Evolutionary conservation across 1,139 yeast species (phyloP).

Genomic region (Pichia sp.): DNA sequence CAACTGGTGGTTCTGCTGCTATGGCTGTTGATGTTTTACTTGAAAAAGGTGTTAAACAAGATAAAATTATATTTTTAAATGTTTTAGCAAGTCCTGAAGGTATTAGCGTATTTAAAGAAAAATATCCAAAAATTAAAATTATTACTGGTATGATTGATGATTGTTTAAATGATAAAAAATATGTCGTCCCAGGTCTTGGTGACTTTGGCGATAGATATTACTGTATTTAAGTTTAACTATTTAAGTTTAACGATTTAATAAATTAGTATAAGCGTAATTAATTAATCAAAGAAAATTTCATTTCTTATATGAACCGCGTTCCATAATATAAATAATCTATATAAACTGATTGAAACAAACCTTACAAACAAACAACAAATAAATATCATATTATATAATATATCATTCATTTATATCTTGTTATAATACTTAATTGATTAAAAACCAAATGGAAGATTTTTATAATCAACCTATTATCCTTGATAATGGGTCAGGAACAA

Average conservation of each 20-base stretch:
- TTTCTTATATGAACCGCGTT: too few relatives aligned
- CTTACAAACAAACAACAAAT: too few relatives aligned
- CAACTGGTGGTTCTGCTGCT: conserved; percentile 97
- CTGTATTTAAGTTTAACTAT: conserved; percentile 48
- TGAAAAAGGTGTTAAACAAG: conserved; percentile 78
- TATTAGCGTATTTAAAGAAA: conserved; percentile 64
- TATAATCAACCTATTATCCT: conserved; percentile 82
- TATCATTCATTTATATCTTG: too few relatives aligned
- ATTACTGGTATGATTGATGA: conserved; percentile 92
- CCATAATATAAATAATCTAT: too few relatives aligned
- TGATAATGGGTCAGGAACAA: conserved; percentile 87
- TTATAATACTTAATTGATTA: too few relatives aligned
- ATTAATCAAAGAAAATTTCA: too few relatives aligned
- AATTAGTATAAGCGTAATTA: too few relatives aligned
- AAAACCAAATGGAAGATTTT: conserved; percentile 10
- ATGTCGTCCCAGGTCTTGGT: conserved; percentile 91
- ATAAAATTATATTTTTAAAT: conserved; percentile 81
- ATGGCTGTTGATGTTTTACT: conserved; percentile 92
- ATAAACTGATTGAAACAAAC: too few relatives aligned
- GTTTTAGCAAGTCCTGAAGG: conserved; percentile 95
- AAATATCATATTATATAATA: too few relatives aligned
- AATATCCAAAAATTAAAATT: conserved; percentile 77
- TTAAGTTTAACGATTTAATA: too few relatives aligned
- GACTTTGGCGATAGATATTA: conserved; percentile 98
- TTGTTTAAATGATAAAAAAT: conserved; percentile 75